A percentile compares a stretch with the other conserved stretches of the same genome.
phyloP scores from a whole-genome alignment of 2,329 filamentous ascomycete genomes.

The Colletotrichum musae region DNA sequence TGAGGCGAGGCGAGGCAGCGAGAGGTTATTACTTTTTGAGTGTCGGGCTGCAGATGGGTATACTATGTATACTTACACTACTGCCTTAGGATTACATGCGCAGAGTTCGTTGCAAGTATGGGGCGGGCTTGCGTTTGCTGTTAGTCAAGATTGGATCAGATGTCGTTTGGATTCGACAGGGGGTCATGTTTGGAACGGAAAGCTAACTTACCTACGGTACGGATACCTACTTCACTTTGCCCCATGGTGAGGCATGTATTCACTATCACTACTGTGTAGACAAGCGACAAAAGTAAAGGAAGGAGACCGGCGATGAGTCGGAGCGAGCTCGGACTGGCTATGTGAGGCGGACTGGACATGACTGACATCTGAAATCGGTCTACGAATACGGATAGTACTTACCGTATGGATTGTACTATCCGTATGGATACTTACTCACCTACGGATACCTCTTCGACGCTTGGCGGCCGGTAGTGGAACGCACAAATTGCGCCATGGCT shows the following conservation, averaged over 20 bases:
- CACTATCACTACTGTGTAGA: too few relatives aligned
- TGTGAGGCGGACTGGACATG: too few relatives aligned
- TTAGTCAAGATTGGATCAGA: slow-evolving; percentile 40
- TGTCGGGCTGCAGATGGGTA: slow-evolving; percentile 30
- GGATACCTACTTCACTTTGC: too few relatives aligned
- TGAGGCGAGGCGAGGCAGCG: slow-evolving; percentile 11
- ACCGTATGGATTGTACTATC: too few relatives aligned
- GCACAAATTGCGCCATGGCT: slow-evolving; percentile 35
- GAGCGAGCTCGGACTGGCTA: too few relatives aligned
- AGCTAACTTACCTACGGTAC: not conserved
- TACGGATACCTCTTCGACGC: not conserved
- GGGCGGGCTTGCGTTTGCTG: slow-evolving; percentile 37
- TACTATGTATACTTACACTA: too few relatives aligned
- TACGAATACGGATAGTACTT: too few relatives aligned
- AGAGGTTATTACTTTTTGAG: not conserved
- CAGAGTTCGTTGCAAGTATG: slow-evolving; percentile 39
- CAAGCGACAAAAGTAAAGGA: too few relatives aligned
- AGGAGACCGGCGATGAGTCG: too few relatives aligned
- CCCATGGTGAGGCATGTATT: too few relatives aligned
- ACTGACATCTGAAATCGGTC: too few relatives aligned
- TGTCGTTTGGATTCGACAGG: slow-evolving; percentile 18
- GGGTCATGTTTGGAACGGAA: slow-evolving; percentile 27
- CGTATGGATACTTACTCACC: too few relatives aligned
- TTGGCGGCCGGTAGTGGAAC: not conserved
- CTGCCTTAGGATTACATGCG: not conserved